These are phyloP conservation scores for Incumbomyces delicatus DNA, from an alignment of 2,329 filamentous ascomycete species.

Conservation along the genomic window DNA sequence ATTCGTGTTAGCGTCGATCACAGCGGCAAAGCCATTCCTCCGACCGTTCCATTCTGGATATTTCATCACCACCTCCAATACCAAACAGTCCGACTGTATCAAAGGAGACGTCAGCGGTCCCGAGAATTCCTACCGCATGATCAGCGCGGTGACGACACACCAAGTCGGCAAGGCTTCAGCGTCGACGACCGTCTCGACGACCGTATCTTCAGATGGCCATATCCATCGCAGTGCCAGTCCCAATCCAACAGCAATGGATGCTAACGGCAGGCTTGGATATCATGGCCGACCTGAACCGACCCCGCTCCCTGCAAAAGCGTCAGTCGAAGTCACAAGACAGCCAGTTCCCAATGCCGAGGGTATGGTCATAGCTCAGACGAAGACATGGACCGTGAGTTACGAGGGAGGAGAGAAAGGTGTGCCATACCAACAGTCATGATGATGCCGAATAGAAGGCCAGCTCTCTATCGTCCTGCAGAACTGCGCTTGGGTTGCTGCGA, in stretches of 20 bases:
- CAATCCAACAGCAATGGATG: no score
- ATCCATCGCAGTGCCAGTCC: no score
- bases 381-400: not conserved
- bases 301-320: not conserved
- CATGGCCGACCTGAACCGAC: not conserved
- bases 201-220: no score
- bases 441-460: no score
- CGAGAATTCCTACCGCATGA: not conserved
- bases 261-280: not conserved
- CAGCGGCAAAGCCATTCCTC: conserved; percentile 9
- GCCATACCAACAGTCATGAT: no score
- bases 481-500: no score
- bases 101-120: not conserved
- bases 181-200: no score
- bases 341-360: not conserved
- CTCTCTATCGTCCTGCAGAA: no score
- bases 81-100: not conserved
- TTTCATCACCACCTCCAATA: conserved; percentile 3
- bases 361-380: not conserved
- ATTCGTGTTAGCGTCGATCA: conserved; percentile 7
- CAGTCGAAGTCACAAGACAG: not conserved
- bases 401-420: not conserved
- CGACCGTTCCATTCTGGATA: conserved; percentile 9
- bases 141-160: not conserved
- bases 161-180: no score